These are phyloP conservation scores for Emiliania huxleyi DNA, from an alignment of 78 protist genomes.

Conservation along the genomic window DNA sequence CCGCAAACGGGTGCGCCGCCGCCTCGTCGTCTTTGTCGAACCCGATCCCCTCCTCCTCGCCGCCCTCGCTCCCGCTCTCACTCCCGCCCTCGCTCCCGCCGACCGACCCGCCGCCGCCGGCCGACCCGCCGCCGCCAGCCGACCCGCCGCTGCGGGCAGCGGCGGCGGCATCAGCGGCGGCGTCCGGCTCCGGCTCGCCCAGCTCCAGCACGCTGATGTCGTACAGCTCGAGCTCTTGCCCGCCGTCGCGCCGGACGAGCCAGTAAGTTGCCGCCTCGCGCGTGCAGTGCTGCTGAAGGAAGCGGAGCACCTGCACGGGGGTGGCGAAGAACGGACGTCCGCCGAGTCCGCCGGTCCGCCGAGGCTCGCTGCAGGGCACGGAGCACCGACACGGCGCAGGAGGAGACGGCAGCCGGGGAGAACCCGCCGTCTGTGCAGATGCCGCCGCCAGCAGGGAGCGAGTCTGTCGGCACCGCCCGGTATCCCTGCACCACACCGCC, in stretches of 20 bases:
- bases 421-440: not conserved
- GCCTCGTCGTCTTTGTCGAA: not conserved
- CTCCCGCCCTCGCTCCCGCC: no score
- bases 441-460: not conserved
- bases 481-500: not conserved
- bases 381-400: not conserved
- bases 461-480: not conserved
- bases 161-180: no score
- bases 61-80: no score
- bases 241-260: not conserved
- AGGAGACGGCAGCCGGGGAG: not conserved
- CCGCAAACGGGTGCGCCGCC: not conserved
- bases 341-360: not conserved
- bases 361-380: not conserved
- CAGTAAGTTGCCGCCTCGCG: not conserved
- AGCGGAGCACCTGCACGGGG: not conserved
- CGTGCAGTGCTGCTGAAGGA: constrained; percentile 8
- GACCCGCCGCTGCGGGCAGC: no score
- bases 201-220: not conserved
- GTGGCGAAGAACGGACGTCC: not conserved
- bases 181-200: no score
- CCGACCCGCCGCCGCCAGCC: no score
- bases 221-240: not conserved
- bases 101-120: no score
- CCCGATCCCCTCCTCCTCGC: not conserved